Evolutionary conservation across 108 stramenopile genomes (phyloP).

Genomic region (Cyclotella choctawhatcheeana): DNA sequence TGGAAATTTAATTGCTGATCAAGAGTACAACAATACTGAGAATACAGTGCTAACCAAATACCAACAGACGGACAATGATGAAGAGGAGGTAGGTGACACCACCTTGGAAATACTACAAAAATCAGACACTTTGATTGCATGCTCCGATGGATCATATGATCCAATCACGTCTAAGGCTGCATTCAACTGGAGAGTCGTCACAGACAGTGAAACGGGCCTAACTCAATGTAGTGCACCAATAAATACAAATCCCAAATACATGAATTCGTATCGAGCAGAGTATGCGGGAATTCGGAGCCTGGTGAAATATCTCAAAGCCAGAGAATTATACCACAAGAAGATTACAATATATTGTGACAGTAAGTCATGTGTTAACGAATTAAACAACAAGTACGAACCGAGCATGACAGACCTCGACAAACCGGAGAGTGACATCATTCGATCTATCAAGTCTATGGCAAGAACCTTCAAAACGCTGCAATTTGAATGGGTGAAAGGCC

Average conservation of each 20-base stretch:
- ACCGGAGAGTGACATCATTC: not conserved
- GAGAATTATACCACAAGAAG: not conserved
- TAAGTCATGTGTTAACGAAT: not conserved
- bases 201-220: not conserved
- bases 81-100: not conserved
- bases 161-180: not conserved
- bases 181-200: not conserved
- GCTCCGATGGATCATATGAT: constrained; percentile 1
- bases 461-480: not conserved
- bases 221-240: not conserved
- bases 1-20: not conserved
- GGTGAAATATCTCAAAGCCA: not conserved
- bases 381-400: too few species aligned
- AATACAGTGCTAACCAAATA: not conserved
- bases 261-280: constrained; percentile 6
- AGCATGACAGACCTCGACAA: not conserved
- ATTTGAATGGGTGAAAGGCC: not conserved
- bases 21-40: not conserved
- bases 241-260: not conserved
- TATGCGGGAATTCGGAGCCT: not conserved
- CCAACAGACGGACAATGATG: not conserved
- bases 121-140: not conserved
- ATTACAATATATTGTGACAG: not conserved
- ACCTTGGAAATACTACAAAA: not conserved
- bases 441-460: not conserved